phyloP scores from a whole-genome alignment of 805 yeast genomes.

The Metschnikowia bowlesiae region DNA sequence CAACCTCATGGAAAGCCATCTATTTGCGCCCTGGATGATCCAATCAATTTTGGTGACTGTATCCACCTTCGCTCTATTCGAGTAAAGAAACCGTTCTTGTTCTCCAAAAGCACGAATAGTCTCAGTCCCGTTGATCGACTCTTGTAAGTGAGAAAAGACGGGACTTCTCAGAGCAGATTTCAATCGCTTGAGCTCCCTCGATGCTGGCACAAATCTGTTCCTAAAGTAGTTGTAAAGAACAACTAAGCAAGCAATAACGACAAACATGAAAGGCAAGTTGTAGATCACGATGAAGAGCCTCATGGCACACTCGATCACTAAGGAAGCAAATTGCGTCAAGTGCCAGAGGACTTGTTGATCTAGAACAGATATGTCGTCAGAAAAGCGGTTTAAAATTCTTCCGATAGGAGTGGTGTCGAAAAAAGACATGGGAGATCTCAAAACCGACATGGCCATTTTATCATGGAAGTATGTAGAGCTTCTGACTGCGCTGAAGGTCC shows the following conservation, averaged over 20 bases:
- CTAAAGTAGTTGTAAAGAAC: conserved; percentile 30
- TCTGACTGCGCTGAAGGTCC: conserved; percentile 28
- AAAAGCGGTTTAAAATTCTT: conserved; percentile 35
- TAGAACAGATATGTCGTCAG: conserved; percentile 33
- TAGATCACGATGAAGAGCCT: conserved; percentile 28
- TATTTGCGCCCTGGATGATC: conserved; percentile 21
- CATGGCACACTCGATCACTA: conserved; percentile 22
- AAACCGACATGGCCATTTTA: conserved; percentile 30
- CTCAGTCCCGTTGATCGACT: conserved; percentile 34
- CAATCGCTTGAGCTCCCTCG: conserved; percentile 32
- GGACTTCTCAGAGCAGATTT: conserved; percentile 30
- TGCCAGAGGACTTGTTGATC: conserved; percentile 34
- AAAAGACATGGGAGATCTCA: conserved; percentile 39
- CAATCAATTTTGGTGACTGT: conserved; percentile 20
- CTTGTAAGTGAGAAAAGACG: conserved; percentile 33
- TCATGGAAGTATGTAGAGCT: conserved; percentile 35
- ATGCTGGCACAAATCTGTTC: conserved; percentile 30
- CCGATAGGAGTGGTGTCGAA: conserved; percentile 42
- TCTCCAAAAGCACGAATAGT: conserved; percentile 32
- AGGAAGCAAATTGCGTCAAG: conserved; percentile 21
- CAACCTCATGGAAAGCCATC: conserved; percentile 38
- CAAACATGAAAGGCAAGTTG: conserved; percentile 31
- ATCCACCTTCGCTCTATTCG: conserved; percentile 23
- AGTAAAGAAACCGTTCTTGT: conserved; percentile 25
- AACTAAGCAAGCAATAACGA: conserved; percentile 23